Conservation (phyloP, 495 filamentous ascomycete species). For the Trichoderma asperelloides region DNA sequence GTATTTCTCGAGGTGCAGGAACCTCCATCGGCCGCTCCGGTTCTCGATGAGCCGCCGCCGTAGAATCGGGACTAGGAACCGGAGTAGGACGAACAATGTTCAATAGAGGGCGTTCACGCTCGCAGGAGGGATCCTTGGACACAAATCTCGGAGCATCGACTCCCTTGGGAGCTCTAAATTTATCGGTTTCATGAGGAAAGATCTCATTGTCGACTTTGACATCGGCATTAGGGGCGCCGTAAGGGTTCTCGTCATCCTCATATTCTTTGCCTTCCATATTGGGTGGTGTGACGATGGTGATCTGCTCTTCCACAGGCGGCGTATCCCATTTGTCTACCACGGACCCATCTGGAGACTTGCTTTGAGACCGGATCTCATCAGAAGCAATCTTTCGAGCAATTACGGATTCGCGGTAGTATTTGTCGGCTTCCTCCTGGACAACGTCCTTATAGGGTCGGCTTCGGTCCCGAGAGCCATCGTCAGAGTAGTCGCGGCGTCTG, state of each 20-base stretch:
- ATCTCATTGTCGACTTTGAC: constrained; percentile 43
- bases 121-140: constrained; percentile 37
- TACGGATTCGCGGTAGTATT: constrained; percentile 40
- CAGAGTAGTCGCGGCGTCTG: constrained; percentile 17
- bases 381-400: constrained; percentile 36
- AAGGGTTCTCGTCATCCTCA: constrained; percentile 34
- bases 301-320: constrained; percentile 19
- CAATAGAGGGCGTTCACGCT: constrained; percentile 41
- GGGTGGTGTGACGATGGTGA: constrained; percentile 37
- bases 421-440: constrained; percentile 42
- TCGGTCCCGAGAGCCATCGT: constrained; percentile 15
- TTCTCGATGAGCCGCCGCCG: constrained; percentile 21
- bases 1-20: constrained; percentile 11
- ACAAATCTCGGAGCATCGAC: constrained; percentile 23
- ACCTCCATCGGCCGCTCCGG: constrained; percentile 18
- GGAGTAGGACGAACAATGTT: constrained; percentile 43
- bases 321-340: constrained; percentile 42
- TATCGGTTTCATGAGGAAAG: constrained; percentile 25
- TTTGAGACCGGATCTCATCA: constrained; percentile 40
- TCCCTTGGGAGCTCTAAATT: constrained; percentile 18
- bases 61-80: constrained; percentile 1
- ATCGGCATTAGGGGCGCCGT: constrained; percentile 47
- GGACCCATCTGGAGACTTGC: constrained; percentile 33
- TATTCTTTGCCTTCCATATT: constrained; percentile 39
- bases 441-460: constrained; percentile 24